These are phyloP conservation scores for Boletus bicolor DNA, from an alignment of 768 basidiomycete species.

Conservation along the genomic window DNA sequence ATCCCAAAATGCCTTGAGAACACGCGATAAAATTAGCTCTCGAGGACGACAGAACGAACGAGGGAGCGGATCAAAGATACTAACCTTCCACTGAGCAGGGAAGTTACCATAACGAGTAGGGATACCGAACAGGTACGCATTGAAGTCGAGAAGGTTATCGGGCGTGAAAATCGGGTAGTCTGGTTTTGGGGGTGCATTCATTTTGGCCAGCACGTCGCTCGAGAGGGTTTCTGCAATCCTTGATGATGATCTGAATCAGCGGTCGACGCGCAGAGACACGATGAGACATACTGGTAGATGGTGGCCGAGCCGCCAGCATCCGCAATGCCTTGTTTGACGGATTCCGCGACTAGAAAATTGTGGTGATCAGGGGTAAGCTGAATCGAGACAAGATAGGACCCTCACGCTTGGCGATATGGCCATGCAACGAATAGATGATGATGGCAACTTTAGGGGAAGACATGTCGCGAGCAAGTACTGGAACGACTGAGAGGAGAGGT, in stretches of 20 bases:
- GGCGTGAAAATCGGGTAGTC: constrained; percentile 66
- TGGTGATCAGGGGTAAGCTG: constrained; percentile 1
- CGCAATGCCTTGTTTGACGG: constrained; percentile 44
- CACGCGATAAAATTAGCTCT: constrained; percentile 3
- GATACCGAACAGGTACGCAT: constrained; percentile 75
- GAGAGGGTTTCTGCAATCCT: constrained; percentile 81
- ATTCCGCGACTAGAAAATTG: constrained; percentile 53
- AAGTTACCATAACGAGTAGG: constrained; percentile 81
- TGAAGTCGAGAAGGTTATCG: constrained; percentile 51
- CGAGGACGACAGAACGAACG: neutral
- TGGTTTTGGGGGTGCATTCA: constrained; percentile 72
- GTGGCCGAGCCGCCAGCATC: constrained; percentile 46
- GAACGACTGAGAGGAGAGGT: neutral
- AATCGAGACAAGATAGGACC: constrained; percentile 3
- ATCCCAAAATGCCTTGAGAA: constrained; percentile 67
- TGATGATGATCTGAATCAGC: neutral
- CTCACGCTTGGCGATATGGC: constrained; percentile 67
- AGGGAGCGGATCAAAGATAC: constrained; percentile 13
- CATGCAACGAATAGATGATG: constrained; percentile 71
- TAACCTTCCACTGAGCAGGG: constrained; percentile 75
- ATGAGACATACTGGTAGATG: constrained; percentile 51
- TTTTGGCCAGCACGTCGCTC: constrained; percentile 57
- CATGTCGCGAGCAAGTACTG: constrained; percentile 28
- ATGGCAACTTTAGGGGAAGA: constrained; percentile 58
- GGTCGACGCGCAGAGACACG: neutral